Evolutionary conservation across 1,284 basidiomycete genomes (phyloP).

Genomic region (Ustilago crameri): DNA sequence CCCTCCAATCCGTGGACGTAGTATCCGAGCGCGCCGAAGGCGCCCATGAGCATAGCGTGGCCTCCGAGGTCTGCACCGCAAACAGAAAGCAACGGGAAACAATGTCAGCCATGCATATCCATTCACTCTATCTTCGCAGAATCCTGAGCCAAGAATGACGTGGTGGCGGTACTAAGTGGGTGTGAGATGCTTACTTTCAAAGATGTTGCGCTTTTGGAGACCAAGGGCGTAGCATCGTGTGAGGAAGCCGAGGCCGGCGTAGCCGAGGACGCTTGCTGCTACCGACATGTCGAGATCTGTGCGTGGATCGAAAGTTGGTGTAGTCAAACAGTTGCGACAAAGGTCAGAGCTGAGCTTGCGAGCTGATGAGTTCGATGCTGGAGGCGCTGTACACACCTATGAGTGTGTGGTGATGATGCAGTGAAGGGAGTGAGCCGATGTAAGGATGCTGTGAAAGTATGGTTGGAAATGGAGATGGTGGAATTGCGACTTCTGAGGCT

Average conservation of each 20-base stretch:
- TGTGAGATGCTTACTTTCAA: slow-evolving; percentile 60
- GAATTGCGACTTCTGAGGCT: slow-evolving; percentile 4
- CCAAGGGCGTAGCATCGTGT: slow-evolving; percentile 66
- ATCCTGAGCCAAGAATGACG: neutral
- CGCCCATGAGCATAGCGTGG: slow-evolving; percentile 59
- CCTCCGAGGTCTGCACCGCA: slow-evolving; percentile 58
- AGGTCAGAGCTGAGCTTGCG: neutral
- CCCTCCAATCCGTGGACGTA: slow-evolving; percentile 64
- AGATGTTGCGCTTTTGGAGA: slow-evolving; percentile 66
- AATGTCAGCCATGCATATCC: neutral
- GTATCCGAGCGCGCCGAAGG: slow-evolving; percentile 63
- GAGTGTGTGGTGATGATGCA: slow-evolving; percentile 4
- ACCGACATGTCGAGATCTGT: slow-evolving; percentile 33
- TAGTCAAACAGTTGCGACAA: neutral
- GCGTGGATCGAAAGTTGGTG: neutral
- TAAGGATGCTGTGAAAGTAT: slow-evolving; percentile 18
- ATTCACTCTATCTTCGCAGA: neutral
- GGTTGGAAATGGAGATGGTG: slow-evolving; percentile 25
- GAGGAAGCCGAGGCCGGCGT: slow-evolving; percentile 64
- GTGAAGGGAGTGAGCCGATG: neutral
- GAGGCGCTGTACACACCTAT: slow-evolving; percentile 11
- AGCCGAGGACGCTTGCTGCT: slow-evolving; percentile 63
- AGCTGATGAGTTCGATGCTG: neutral
- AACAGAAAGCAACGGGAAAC: neutral
- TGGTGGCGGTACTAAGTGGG: neutral